Evolutionary conservation across 2,329 filamentous ascomycete genomes (phyloP), one percentile per base, ranked within the genome.

Genomic region (Sporothrix luriei): DNA sequence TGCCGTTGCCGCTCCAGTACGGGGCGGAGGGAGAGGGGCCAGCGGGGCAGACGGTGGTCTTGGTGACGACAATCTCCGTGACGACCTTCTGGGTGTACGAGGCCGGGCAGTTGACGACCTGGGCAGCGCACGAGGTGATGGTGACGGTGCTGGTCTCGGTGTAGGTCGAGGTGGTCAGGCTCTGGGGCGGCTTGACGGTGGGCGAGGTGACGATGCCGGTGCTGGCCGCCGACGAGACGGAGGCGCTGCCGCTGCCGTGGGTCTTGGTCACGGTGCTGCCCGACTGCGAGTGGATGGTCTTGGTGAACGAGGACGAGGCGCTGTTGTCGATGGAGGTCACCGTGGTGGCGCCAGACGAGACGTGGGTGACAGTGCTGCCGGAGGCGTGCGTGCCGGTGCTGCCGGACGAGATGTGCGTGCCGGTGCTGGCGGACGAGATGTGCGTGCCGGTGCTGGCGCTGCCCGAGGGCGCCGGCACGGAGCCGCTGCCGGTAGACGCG

Each of bases 71-170:
- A 43, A 75, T 70, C n/a, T 72, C 72, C 26, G 76, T 76, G 55
- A 77, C 73, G 26, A 77, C 57, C 72, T 76, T 73, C 71, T 76
- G 75, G 55, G 76, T 77, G 71, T 75, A 75, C 54, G 71, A 73
- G 68, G 74, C 74, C 57, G 76, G 76, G 74, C 76, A 77, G 75
- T 77, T 77, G 70, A 73, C 71, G 46, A 77, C 76, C 2, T 72
- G 73, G 43, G 73, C 76, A 2, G 73, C 75, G 68, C 76, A 77
- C 33, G 73, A 75, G 40, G 76, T 77, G 72, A 77, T 74, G 70
- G 76, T 77, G 69, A 76, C 74, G 43, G 71, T 73, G 65, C 68
- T 68, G 54, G 76, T 77, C 68, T 70, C 69, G 33, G 48, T 61
- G 70, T 73, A 64, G n/a, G 76, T 77, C 55, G 74, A 76, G 21